phyloP scores from a whole-genome alignment of 2,329 filamentous ascomycete species.

The Trichoderma endophyticum region DNA sequence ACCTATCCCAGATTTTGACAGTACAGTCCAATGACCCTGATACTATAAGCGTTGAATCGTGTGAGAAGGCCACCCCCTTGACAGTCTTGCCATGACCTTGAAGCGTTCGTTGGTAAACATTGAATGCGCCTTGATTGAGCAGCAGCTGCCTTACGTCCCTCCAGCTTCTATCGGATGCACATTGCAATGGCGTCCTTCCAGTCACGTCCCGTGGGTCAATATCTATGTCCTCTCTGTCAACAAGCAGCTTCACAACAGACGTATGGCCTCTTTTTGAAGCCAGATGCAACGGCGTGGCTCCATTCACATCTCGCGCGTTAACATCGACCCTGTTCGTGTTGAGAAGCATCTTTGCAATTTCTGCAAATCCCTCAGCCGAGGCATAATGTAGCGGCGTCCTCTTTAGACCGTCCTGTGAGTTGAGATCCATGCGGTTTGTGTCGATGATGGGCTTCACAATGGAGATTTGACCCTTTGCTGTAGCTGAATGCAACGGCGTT shows the following conservation, averaged over 20 bases:
- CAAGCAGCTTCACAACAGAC: neutral
- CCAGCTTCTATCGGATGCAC: neutral
- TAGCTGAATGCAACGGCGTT: no score
- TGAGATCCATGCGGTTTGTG: no score
- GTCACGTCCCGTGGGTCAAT: neutral
- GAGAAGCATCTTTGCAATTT: rapidly evolving
- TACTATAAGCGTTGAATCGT: neutral
- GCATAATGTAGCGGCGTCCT: no score
- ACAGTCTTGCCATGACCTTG: neutral
- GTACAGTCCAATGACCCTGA: neutral
- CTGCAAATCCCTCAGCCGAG: rapidly evolving
- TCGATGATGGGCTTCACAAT: no score
- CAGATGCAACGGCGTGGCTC: neutral
- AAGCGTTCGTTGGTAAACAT: neutral
- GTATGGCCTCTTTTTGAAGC: neutral
- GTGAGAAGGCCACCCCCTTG: neutral
- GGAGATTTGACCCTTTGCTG: no score
- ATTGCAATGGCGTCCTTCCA: neutral
- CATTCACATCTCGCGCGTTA: neutral
- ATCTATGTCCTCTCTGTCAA: neutral
- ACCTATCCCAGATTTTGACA: neutral
- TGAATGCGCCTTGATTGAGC: neutral
- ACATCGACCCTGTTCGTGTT: neutral
- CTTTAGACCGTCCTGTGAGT: no score
- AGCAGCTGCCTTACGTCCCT: neutral